These are phyloP conservation scores for Nemania bipapillata DNA, from an alignment of 2,329 filamentous ascomycete genomes.

Conservation along the genomic window DNA sequence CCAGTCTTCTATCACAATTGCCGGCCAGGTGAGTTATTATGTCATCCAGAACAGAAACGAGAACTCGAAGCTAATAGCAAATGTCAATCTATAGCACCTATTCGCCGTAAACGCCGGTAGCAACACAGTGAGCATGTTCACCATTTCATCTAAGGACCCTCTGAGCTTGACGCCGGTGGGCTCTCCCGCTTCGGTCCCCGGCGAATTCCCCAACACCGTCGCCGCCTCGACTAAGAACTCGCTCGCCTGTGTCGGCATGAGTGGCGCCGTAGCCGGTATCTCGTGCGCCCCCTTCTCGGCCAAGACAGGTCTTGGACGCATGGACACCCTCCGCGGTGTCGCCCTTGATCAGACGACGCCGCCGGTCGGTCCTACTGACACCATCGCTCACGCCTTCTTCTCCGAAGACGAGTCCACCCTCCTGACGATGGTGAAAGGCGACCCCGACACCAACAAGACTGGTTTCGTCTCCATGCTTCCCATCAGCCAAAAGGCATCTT, in stretches of 20 bases:
- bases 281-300: constrained; percentile 43
- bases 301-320: constrained; percentile 31
- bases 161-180: constrained; percentile 59
- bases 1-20: constrained; percentile 2
- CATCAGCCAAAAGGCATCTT: constrained; percentile 55
- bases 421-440: constrained; percentile 69
- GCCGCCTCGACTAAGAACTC: constrained; percentile 54
- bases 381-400: constrained; percentile 70
- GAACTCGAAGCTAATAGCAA: not conserved
- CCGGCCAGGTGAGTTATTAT: not conserved
- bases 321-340: constrained; percentile 61
- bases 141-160: constrained; percentile 56
- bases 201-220: constrained; percentile 65
- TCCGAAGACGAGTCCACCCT: constrained; percentile 63
- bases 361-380: constrained; percentile 67
- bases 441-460: constrained; percentile 64
- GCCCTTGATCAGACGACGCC: constrained; percentile 67
- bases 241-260: constrained; percentile 49
- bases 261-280: constrained; percentile 52
- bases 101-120: constrained; percentile 68
- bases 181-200: constrained; percentile 57
- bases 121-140: constrained; percentile 63
- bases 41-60: not conserved
- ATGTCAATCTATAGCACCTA: constrained; percentile 55
- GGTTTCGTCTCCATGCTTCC: constrained; percentile 59